phyloP scores from a whole-genome alignment of 495 filamentous ascomycete species.

The Penicillium ucsense region DNA sequence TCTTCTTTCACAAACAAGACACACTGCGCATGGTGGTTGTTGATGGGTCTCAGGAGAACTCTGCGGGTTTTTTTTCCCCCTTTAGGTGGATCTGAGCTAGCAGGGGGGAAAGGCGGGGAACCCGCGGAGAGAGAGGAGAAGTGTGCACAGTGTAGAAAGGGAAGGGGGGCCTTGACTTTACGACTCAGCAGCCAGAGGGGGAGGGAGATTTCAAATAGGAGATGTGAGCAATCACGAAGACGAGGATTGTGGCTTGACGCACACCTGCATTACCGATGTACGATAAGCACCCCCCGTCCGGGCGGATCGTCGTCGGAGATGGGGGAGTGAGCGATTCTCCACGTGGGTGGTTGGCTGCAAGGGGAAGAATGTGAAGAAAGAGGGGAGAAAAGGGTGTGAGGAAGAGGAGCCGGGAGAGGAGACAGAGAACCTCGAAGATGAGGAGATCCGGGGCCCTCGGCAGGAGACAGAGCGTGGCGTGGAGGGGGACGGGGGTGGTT shows the following conservation, averaged over 20 bases:
- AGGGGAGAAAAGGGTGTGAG: constrained; percentile 1
- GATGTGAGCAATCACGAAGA: constrained; percentile 3
- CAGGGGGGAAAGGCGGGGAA: no score
- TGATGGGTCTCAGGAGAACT: no score
- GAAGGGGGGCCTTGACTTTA: no score
- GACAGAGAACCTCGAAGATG: neutral
- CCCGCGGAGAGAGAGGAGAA: neutral
- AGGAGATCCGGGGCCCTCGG: neutral
- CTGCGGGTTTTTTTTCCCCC: no score
- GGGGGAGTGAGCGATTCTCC: neutral
- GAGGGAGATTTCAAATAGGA: no score
- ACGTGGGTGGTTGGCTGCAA: neutral
- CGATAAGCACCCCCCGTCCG: constrained; percentile 1
- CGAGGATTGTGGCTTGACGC: constrained; percentile 3
- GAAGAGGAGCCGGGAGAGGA: neutral
- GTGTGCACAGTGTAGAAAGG: neutral
- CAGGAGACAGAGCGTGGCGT: neutral
- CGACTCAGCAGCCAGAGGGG: no score
- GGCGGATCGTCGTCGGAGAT: neutral
- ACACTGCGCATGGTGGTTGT: constrained; percentile 13
- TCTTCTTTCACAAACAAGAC: constrained; percentile 3
- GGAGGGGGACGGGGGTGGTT: neutral
- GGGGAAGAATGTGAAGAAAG: constrained; percentile 6
- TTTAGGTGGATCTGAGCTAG: no score
- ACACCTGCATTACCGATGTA: constrained; percentile 9